phyloP scores from a whole-genome alignment of 2,329 filamentous ascomycete species.

The Xylaria sp. region DNA sequence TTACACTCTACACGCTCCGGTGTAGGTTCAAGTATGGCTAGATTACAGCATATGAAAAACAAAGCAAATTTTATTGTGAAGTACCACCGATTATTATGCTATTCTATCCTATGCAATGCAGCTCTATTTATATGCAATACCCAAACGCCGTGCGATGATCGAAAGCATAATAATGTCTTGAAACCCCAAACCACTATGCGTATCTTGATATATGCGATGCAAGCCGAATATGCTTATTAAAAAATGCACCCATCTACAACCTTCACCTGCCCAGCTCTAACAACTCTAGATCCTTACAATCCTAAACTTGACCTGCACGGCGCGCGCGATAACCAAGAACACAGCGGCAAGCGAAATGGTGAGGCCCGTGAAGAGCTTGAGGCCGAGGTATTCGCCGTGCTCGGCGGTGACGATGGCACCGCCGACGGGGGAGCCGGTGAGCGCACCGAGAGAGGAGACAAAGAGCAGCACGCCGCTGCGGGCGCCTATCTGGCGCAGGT shows the following conservation, averaged over 20 bases:
- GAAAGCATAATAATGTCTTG: neutral
- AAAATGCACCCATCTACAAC: neutral
- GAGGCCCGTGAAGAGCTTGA: slow-evolving; percentile 74
- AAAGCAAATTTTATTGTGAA: neutral
- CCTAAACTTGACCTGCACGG: slow-evolving; percentile 30
- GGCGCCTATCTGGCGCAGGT: slow-evolving; percentile 75
- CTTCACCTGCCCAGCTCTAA: neutral
- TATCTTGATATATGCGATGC: neutral
- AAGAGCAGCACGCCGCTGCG: slow-evolving; percentile 73
- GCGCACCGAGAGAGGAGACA: slow-evolving; percentile 69
- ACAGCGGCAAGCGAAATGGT: slow-evolving; percentile 48
- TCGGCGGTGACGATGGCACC: slow-evolving; percentile 59
- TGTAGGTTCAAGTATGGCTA: neutral
- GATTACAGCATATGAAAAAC: too few relatives aligned
- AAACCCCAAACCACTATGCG: neutral
- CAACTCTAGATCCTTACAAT: slow-evolving; percentile 25
- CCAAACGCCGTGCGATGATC: neutral
- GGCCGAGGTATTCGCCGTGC: slow-evolving; percentile 64
- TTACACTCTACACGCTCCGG: neutral
- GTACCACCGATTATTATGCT: neutral
- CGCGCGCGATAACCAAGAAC: slow-evolving; percentile 21
- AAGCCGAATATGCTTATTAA: neutral
- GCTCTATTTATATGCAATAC: slow-evolving; percentile 12
- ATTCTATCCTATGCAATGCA: slow-evolving; percentile 6
- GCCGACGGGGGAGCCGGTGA: slow-evolving; percentile 75